Conservation (phyloP, 2,329 filamentous ascomycete species). For the Penicillium capsulatum region DNA sequence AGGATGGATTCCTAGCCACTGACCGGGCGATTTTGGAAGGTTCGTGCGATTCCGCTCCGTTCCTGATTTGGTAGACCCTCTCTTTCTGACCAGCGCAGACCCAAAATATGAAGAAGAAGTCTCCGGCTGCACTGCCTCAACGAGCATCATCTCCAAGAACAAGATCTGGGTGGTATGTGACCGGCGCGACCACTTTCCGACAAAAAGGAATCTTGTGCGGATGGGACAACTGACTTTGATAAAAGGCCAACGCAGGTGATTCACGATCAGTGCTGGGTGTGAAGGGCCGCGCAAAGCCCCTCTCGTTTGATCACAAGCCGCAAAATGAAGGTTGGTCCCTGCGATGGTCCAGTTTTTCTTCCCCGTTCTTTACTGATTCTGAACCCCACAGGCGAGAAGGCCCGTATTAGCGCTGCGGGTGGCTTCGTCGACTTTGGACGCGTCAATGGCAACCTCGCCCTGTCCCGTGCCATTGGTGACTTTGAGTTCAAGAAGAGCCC, state of each 20-base stretch:
- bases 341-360: too few species aligned
- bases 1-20: slow-evolving; percentile 94
- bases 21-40: slow-evolving; percentile 94
- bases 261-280: slow-evolving; percentile 92
- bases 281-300: slow-evolving; percentile 92
- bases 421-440: slow-evolving; percentile 98
- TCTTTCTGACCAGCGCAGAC: slow-evolving; percentile 56
- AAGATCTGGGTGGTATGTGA: slow-evolving; percentile 90
- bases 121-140: slow-evolving; percentile 93
- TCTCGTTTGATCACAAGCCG: slow-evolving; percentile 99
- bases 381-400: slow-evolving; percentile 70
- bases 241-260: slow-evolving; percentile 93
- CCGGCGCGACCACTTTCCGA: neutral
- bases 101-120: slow-evolving; percentile 97
- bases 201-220: neutral
- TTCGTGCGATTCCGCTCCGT: slow-evolving; percentile 49
- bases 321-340: slow-evolving; percentile 86
- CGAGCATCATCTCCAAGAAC: slow-evolving; percentile 79
- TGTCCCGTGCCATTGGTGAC: slow-evolving; percentile 95
- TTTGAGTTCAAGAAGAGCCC: slow-evolving; percentile 99
- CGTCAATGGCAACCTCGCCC: slow-evolving; percentile 94
- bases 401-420: slow-evolving; percentile 88
- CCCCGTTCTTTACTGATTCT: neutral
- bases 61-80: neutral
- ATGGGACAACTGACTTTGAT: slow-evolving; percentile 15